Percentiles rank a stretch among this genome's conserved stretches.
phyloP scores from a whole-genome alignment of 2,329 filamentous ascomycete species.

The Cucurbitaria berberidis region DNA sequence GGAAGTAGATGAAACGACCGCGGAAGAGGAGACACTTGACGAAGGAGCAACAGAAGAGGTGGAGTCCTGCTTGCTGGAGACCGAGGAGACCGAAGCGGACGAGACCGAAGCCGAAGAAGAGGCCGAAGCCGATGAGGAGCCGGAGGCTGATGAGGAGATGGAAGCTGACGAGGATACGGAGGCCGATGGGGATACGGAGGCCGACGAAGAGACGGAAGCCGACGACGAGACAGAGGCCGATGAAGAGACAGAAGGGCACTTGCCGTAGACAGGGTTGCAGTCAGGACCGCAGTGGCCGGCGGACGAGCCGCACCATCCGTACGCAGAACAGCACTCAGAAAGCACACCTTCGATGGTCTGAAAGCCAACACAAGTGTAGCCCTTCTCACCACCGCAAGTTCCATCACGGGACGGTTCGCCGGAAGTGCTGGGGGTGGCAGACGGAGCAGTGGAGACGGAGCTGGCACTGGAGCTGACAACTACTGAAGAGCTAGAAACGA shows the following conservation, averaged over 20 bases:
- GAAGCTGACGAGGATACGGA: background rate
- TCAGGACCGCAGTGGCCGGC: conserved; percentile 34
- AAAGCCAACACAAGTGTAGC: too few relatives aligned
- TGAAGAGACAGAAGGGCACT: conserved; percentile 16
- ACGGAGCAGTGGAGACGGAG: conserved; percentile 13
- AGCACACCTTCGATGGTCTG: too few relatives aligned
- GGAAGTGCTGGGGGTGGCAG: conserved; percentile 15
- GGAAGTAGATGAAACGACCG: conserved; percentile 1
- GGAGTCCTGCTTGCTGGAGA: conserved; percentile 12
- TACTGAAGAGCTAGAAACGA: background rate
- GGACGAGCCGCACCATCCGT: too few relatives aligned
- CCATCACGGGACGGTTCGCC: conserved; percentile 21
- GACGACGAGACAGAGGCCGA: background rate
- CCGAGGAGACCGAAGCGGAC: too few relatives aligned
- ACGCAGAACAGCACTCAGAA: too few relatives aligned
- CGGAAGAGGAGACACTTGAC: conserved; percentile 13
- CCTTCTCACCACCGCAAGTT: too few relatives aligned
- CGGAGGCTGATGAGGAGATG: too few relatives aligned
- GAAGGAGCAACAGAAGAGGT: conserved; percentile 10
- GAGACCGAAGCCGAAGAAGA: conserved; percentile 15
- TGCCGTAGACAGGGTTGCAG: conserved; percentile 39
- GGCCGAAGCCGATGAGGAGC: conserved; percentile 11
- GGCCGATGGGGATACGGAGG: background rate
- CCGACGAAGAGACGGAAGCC: too few relatives aligned
- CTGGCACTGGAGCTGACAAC: conserved; percentile 6